Evolutionary conservation across 2,329 filamentous ascomycete genomes (phyloP), one percentile per base, ranked within the genome.

Genomic region (Scedosporium boydii): DNA sequence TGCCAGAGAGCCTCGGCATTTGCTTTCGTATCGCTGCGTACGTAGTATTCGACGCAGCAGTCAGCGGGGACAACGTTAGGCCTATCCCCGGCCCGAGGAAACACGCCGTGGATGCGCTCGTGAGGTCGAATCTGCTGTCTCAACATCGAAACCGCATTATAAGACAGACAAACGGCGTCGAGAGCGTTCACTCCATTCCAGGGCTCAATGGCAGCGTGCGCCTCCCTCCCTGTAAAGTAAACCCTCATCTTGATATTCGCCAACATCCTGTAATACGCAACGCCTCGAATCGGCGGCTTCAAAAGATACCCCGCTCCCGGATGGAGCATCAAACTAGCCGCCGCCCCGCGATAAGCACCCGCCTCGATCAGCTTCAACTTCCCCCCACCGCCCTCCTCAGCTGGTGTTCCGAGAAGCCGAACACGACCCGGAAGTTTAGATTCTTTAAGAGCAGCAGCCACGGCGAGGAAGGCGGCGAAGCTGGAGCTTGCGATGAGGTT

Each of bases 401-500:
- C 77, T 0, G 76, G 77, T 0, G 76, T 78, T 1, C 77, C 77
- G 0, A 79, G 69, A 1, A 79, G 68, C 1, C 75, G 70, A 7
- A 79, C 65, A 1, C 75, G 71, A 4, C 77, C 77, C 0, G 71
- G 68, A 1, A 66, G 59, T 2, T 65, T 66, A 4, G 72, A 68
- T 0, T 66, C 34, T n/a, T 70, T 68, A 23, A 79, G 64, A 0
- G 71, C 72, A 2, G 70, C 69, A 0, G 73, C 73, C 0, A 73
- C 68, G 3, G 71, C 76, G 5, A 80, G 66, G 53, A 78, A 79
- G 1, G 74, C 72, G 2, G 74, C 74, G 12, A 79, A 65, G 0
- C 74, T 74, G 1, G 76, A 70, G 0, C 74, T 75, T 4, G 77
- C 75, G 60, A 79, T 79, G 10, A 79, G 69, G 63, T 79, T 80